Conservation (phyloP, 2,329 filamentous ascomycete genomes). For the Coniochaeta sp. region DNA sequence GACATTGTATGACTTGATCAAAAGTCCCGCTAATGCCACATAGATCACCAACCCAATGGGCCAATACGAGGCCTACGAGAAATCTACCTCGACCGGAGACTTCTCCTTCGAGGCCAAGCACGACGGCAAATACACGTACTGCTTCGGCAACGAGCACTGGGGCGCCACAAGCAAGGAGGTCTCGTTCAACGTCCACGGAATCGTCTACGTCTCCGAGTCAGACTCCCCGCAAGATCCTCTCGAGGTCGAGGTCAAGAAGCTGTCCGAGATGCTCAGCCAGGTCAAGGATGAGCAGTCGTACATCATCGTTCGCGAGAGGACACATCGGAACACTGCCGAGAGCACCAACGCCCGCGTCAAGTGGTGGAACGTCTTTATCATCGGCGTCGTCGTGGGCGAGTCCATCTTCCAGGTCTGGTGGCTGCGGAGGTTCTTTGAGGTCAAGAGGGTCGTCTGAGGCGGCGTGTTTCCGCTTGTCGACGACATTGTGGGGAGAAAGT, state of each 20-base stretch:
- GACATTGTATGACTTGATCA: neutral
- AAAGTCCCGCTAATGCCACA: constrained; percentile 6
- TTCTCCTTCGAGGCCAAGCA: constrained; percentile 79
- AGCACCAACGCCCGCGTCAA: constrained; percentile 97
- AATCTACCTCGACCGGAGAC: constrained; percentile 80
- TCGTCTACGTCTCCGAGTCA: constrained; percentile 90
- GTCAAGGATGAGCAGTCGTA: constrained; percentile 98
- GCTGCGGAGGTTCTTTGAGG: constrained; percentile 95
- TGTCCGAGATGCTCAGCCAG: constrained; percentile 79
- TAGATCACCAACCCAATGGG: constrained; percentile 73
- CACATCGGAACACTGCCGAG: constrained; percentile 96
- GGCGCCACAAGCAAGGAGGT: constrained; percentile 94
- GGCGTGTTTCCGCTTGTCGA: neutral
- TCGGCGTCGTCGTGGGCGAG: constrained; percentile 80
- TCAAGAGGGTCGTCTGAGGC: constrained; percentile 18
- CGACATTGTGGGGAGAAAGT: neutral
- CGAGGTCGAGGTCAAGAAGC: constrained; percentile 78
- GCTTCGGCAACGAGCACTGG: constrained; percentile 99
- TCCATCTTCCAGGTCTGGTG: constrained; percentile 99
- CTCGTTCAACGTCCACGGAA: constrained; percentile 97
- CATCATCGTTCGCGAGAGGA: constrained; percentile 90
- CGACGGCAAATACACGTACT: constrained; percentile 91
- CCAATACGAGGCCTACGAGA: constrained; percentile 72
- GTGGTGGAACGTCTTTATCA: constrained; percentile 99
- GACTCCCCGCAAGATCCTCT: constrained; percentile 82